These are phyloP conservation scores for Gracilariopsis chorda DNA, from an alignment of 23 red algal genomes.

Conservation along the genomic window DNA sequence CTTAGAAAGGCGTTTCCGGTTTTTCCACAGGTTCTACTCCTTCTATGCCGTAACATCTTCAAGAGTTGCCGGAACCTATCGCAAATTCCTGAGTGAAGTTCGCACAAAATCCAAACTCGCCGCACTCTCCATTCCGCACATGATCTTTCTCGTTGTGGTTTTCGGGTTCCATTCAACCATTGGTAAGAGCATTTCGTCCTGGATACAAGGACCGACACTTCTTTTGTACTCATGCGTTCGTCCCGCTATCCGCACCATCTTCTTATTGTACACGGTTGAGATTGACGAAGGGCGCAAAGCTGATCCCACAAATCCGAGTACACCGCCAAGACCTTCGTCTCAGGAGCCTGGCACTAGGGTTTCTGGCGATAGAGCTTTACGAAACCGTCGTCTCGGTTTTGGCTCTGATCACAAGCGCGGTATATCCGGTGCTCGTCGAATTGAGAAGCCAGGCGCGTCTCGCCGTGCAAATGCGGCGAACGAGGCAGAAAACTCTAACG, in stretches of 20 bases:
- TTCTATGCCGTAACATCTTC: not conserved
- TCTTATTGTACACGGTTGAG: slow-evolving; percentile 39
- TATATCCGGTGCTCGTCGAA: not conserved
- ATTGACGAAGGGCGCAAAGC: not conserved
- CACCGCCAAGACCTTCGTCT: not conserved
- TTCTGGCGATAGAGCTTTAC: not conserved
- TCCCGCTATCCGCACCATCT: slow-evolving; percentile 9
- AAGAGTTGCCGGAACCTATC: not conserved
- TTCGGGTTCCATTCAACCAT: not conserved
- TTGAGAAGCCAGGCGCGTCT: not conserved
- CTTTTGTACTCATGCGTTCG: slow-evolving; percentile 20
- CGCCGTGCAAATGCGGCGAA: not conserved
- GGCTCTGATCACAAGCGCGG: not conserved
- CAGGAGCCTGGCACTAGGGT: no score
- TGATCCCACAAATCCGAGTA: not conserved
- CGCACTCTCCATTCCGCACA: slow-evolving; percentile 11
- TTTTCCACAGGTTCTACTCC: not conserved
- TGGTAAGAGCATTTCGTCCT: not conserved
- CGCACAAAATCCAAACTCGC: slow-evolving; percentile 28
- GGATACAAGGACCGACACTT: not conserved
- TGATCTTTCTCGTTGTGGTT: slow-evolving; percentile 13
- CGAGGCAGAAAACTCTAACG: not conserved
- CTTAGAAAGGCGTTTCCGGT: slow-evolving; percentile 36
- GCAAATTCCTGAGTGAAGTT: not conserved
- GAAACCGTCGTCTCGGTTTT: not conserved